phyloP scores from a whole-genome alignment of 495 filamentous ascomycete species.

The Podospora pseudopauciseta region DNA sequence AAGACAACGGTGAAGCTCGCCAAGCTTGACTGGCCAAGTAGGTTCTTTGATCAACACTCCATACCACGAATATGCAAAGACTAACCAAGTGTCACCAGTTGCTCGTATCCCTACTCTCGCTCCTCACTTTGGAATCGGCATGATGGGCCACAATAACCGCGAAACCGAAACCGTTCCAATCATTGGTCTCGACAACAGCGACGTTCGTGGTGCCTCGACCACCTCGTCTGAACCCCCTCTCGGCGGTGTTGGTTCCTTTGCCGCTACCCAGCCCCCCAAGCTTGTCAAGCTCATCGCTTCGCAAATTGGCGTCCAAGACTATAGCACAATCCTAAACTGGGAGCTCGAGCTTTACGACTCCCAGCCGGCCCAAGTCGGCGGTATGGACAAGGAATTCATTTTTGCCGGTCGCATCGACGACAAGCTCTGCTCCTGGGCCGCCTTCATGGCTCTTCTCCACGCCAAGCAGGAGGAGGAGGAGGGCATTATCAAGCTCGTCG shows the following conservation, averaged over 20 bases:
- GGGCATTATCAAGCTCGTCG: slow-evolving; percentile 75
- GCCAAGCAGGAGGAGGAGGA: slow-evolving; percentile 50
- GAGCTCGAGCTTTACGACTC: slow-evolving; percentile 95
- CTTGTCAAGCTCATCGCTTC: slow-evolving; percentile 78
- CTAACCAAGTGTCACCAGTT: slow-evolving; percentile 38
- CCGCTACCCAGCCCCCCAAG: slow-evolving; percentile 73
- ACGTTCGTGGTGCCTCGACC: slow-evolving; percentile 37
- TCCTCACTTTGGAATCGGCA: slow-evolving; percentile 83
- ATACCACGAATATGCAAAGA: neutral
- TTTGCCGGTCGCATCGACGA: slow-evolving; percentile 95
- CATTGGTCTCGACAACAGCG: slow-evolving; percentile 78
- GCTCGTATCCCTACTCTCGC: slow-evolving; percentile 90
- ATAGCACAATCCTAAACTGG: slow-evolving; percentile 81
- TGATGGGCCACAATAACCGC: slow-evolving; percentile 73
- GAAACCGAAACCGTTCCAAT: slow-evolving; percentile 96
- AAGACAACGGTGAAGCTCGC: slow-evolving; percentile 82
- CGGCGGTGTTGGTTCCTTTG: slow-evolving; percentile 59
- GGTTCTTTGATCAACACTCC: slow-evolving; percentile 2
- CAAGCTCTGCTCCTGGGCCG: slow-evolving; percentile 92
- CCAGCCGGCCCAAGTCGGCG: slow-evolving; percentile 79
- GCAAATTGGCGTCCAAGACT: slow-evolving; percentile 66
- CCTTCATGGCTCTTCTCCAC: slow-evolving; percentile 78
- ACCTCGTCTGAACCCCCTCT: slow-evolving; percentile 36
- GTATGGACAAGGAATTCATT: slow-evolving; percentile 89
- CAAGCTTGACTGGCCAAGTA: slow-evolving; percentile 80